These are phyloP conservation scores for Neopestalotiopsis clavispora DNA, from an alignment of 2,329 filamentous ascomycete species.

Conservation along the genomic window DNA sequence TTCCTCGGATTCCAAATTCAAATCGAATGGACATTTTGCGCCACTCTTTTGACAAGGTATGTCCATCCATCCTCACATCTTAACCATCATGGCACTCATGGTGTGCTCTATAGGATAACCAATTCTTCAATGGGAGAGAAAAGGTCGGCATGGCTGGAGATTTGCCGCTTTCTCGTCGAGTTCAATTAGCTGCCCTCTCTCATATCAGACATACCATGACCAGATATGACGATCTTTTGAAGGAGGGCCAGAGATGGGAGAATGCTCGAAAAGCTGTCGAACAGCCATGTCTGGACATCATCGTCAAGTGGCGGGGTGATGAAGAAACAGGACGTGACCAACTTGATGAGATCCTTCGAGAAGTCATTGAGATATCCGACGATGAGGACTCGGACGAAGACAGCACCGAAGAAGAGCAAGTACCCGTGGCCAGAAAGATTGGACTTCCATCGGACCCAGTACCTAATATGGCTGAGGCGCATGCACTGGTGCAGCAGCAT, in stretches of 20 bases:
- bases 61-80: slow-evolving; percentile 25
- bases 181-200: slow-evolving; percentile 68
- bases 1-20: slow-evolving; percentile 68
- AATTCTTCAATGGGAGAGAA: slow-evolving; percentile 53
- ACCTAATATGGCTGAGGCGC: not conserved
- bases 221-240: slow-evolving; percentile 65
- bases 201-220: slow-evolving; percentile 72
- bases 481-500: slow-evolving; percentile 7
- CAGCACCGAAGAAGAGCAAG: slow-evolving; percentile 25
- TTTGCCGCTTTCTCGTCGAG: slow-evolving; percentile 63
- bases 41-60: slow-evolving; percentile 67
- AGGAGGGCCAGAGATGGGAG: slow-evolving; percentile 57
- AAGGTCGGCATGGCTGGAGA: slow-evolving; percentile 62
- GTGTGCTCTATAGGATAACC: slow-evolving; percentile 45
- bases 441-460: slow-evolving; percentile 20
- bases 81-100: not conserved
- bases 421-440: slow-evolving; percentile 15
- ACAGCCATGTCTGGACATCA: slow-evolving; percentile 63
- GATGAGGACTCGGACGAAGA: slow-evolving; percentile 50
- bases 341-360: slow-evolving; percentile 68
- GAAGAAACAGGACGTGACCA: slow-evolving; percentile 72
- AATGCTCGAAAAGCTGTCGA: slow-evolving; percentile 67
- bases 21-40: slow-evolving; percentile 67
- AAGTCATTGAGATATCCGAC: slow-evolving; percentile 71
- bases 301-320: slow-evolving; percentile 75